Evolutionary conservation across 805 yeast species (phyloP).

Genomic region (Saccharomycopsis fibuligera): DNA sequence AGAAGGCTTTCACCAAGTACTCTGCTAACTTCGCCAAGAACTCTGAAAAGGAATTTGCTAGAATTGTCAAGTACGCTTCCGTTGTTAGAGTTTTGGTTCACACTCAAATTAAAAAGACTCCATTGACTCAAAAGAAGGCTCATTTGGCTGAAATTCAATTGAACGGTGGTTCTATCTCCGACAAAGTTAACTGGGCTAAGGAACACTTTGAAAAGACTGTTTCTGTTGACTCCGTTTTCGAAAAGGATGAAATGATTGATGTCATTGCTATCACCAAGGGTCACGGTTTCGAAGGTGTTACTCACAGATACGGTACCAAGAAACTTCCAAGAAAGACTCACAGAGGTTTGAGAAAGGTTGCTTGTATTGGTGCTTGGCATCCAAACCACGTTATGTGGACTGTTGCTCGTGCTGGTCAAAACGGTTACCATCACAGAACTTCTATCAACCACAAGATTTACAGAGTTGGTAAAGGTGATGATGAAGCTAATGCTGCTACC

Average conservation of each 20-base stretch:
- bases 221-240: constrained; percentile 90
- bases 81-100: constrained; percentile 99
- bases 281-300: constrained; percentile 99
- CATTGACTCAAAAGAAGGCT: constrained; percentile 98
- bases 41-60: constrained; percentile 94
- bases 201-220: constrained; percentile 99
- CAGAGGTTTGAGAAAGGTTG: constrained; percentile 99
- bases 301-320: constrained; percentile 99
- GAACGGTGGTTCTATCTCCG: constrained; percentile 98
- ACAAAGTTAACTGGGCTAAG: constrained; percentile 97
- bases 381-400: constrained; percentile 99
- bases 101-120: constrained; percentile 99
- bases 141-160: constrained; percentile 99
- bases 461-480: constrained; percentile 97
- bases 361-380: constrained; percentile 99
- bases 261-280: constrained; percentile 99
- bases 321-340: constrained; percentile 99
- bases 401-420: constrained; percentile 99
- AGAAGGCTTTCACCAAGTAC: constrained; percentile 99
- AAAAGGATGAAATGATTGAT: constrained; percentile 97
- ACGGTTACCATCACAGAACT: constrained; percentile 99
- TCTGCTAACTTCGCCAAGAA: constrained; percentile 94
- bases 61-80: constrained; percentile 96
- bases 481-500: constrained; percentile 92
- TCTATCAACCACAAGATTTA: constrained; percentile 99